Percentiles rank a stretch among this genome's conserved stretches.
Conservation (phyloP, 2,329 filamentous ascomycete species). For the Monilinia vaccinii-corymbosi region DNA sequence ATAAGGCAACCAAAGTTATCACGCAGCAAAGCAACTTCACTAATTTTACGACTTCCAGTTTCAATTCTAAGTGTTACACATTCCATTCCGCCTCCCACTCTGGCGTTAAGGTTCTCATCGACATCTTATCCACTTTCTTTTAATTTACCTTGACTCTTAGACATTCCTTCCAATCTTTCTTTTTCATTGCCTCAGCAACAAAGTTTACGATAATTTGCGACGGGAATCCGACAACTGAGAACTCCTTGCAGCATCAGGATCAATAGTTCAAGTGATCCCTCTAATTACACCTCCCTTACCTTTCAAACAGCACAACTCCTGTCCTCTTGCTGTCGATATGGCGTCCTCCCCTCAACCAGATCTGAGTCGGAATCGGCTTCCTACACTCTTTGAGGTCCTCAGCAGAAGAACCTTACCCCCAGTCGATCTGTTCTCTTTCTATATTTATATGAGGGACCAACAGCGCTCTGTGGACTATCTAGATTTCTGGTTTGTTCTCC, state of each 20-base stretch:
- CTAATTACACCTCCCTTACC: neutral
- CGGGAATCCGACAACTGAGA: neutral
- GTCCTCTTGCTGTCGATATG: constrained; percentile 16
- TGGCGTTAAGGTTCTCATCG: neutral
- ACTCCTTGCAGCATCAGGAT: constrained; percentile 3
- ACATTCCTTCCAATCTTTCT: constrained; percentile 1
- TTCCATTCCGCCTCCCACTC: neutral
- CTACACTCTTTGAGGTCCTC: constrained; percentile 91
- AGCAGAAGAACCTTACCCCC: constrained; percentile 90
- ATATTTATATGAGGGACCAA: constrained; percentile 99
- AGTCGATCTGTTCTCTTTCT: constrained; percentile 96
- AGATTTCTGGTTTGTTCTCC: constrained; percentile 71
- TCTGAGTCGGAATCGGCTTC: constrained; percentile 69
- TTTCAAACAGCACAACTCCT: neutral
- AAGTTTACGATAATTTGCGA: neutral
- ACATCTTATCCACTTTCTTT: neutral
- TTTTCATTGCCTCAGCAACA: neutral
- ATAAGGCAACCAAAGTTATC: neutral
- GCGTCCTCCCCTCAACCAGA: constrained; percentile 48
- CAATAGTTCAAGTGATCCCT: neutral
- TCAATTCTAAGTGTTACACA: neutral
- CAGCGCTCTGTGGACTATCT: constrained; percentile 96
- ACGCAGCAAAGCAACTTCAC: neutral
- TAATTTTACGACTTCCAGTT: neutral
- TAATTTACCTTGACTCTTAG: neutral